Percentiles rank a stretch among this genome's conserved stretches.
Evolutionary conservation across 306 rosid genomes (phyloP).

Genomic region (Castanospermum australe): DNA sequence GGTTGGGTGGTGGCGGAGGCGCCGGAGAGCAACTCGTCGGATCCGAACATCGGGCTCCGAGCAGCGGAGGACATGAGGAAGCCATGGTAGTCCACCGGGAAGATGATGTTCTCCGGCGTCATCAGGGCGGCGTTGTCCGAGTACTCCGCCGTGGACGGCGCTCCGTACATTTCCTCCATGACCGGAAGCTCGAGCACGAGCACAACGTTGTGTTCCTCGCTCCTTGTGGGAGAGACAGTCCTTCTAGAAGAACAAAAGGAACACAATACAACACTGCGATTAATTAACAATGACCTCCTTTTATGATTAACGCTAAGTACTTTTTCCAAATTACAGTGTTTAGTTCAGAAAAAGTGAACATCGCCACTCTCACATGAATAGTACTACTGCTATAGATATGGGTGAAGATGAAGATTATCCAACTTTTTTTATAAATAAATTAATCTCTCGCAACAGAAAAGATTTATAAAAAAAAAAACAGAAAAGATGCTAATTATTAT

Average conservation of each 20-base stretch:
- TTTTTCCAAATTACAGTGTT: background rate
- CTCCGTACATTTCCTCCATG: slow-evolving; percentile 77
- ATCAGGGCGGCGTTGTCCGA: slow-evolving; percentile 59
- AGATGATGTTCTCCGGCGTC: slow-evolving; percentile 72
- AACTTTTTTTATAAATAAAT: background rate
- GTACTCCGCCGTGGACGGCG: slow-evolving; percentile 47
- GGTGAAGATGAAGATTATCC: background rate
- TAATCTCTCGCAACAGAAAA: background rate
- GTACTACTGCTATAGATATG: background rate
- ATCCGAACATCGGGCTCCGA: slow-evolving; percentile 66
- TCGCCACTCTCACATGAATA: background rate
- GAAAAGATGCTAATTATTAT: background rate
- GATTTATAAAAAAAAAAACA: too few species aligned
- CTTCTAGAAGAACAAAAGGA: slow-evolving; percentile 25
- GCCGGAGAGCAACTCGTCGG: slow-evolving; percentile 61
- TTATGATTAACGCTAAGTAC: background rate
- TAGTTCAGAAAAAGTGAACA: background rate
- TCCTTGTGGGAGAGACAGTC: background rate
- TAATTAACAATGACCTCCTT: background rate
- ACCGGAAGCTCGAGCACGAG: background rate
- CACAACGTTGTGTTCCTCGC: background rate
- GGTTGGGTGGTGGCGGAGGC: slow-evolving; percentile 37
- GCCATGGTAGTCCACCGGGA: slow-evolving; percentile 61
- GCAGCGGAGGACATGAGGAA: slow-evolving; percentile 34
- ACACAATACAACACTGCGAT: background rate